Evolutionary conservation across 305 asterid genomes (phyloP).

Genomic region (Monarda citriodora): DNA sequence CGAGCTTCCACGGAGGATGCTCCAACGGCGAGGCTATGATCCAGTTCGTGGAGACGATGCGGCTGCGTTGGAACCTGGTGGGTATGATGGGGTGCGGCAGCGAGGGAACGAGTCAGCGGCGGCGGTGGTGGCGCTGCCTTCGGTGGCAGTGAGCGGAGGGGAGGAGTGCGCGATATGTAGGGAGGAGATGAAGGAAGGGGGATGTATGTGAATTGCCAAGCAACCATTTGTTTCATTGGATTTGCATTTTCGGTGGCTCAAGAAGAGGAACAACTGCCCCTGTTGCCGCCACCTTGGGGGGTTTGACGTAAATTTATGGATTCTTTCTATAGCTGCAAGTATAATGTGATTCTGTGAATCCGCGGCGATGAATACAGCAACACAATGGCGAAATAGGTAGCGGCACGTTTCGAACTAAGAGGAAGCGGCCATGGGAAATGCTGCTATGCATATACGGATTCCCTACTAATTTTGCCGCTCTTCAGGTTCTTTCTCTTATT

Average conservation of each 20-base stretch:
- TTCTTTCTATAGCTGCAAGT: conserved; percentile 28
- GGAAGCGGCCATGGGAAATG: conserved; percentile 93
- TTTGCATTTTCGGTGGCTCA: conserved; percentile 78
- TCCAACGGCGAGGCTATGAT: conserved; percentile 40
- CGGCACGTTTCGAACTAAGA: conserved; percentile 85
- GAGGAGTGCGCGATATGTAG: conserved; percentile 81
- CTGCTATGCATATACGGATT: conserved; percentile 87
- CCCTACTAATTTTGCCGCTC: conserved; percentile 64
- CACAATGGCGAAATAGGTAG: conserved; percentile 86
- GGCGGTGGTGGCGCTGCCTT: conserved; percentile 73
- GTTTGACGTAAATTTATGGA: not conserved
- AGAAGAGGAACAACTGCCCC: conserved; percentile 79
- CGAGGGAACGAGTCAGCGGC: conserved; percentile 42
- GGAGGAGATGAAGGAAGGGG: conserved; percentile 80
- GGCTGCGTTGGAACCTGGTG: conserved; percentile 58
- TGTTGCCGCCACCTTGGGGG: conserved; percentile 62
- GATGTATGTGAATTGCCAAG: conserved; percentile 91
- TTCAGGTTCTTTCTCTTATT: conserved; percentile 31
- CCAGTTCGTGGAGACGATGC: conserved; percentile 55
- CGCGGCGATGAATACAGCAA: conserved; percentile 85
- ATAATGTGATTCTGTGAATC: conserved; percentile 83
- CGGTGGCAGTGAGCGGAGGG: conserved; percentile 46
- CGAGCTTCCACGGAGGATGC: conserved; percentile 41
- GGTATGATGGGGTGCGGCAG: conserved; percentile 33
- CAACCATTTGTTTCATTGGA: conserved; percentile 84